Percentiles rank a stretch among this genome's conserved stretches.
Conservation (phyloP, 495 filamentous ascomycete genomes). For the Penicillium ochrochloron region DNA sequence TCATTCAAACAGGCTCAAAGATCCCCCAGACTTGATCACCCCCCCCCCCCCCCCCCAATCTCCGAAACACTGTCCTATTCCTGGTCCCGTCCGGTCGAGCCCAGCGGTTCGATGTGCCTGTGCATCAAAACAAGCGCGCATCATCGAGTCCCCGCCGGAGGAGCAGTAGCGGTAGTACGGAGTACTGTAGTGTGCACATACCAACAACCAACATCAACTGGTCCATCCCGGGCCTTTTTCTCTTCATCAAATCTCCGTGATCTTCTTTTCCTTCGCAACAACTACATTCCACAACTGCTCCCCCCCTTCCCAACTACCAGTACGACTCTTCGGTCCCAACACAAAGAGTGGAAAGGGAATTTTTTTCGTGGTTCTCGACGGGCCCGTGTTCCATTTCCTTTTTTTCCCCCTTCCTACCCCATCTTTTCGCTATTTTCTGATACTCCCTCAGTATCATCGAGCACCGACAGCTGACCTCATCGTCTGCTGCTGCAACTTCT, state of each 20-base stretch:
- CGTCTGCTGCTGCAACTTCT: conserved; percentile 21
- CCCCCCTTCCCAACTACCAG: conserved; percentile 3
- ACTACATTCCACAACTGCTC: conserved; percentile 30
- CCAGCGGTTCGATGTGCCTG: conserved; percentile 15
- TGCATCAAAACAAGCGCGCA: conserved; percentile 28
- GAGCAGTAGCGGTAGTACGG: no score
- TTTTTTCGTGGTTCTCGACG: conserved; percentile 5
- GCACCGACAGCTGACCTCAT: conserved; percentile 41
- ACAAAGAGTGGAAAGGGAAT: conserved; percentile 31
- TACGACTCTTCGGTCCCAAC: conserved; percentile 35
- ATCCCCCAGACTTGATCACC: background rate
- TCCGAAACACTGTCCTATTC: conserved; percentile 2
- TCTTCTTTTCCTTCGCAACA: conserved; percentile 27
- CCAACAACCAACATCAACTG: background rate
- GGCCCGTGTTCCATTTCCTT: conserved; percentile 17
- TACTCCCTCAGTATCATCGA: conserved; percentile 31
- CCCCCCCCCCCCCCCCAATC: background rate
- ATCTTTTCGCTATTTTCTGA: conserved; percentile 23
- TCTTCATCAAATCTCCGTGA: conserved; percentile 9
- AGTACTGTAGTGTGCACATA: background rate
- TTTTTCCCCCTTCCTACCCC: conserved; percentile 8
- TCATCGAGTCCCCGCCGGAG: conserved; percentile 25
- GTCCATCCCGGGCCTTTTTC: conserved; percentile 19
- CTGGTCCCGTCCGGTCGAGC: background rate
- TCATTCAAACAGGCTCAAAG: background rate